A percentile compares a stretch with the other conserved stretches of the same genome.
phyloP scores from a whole-genome alignment of 169 alveolate species.

The Cryptosporidium parvum region DNA sequence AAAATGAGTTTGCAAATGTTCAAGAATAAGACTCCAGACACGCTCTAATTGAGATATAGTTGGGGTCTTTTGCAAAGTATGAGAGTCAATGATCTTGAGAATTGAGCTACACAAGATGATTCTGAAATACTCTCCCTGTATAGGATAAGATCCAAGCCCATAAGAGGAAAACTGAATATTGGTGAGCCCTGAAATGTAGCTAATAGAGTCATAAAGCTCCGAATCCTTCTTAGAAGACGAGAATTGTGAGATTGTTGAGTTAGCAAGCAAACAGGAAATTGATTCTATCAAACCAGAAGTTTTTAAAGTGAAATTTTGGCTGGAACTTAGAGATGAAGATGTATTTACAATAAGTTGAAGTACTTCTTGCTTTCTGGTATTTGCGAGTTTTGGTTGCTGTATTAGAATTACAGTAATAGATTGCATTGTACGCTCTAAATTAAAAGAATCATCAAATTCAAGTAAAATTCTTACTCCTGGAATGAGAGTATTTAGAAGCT shows the following conservation, averaged over 20 bases:
- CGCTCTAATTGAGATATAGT: not conserved
- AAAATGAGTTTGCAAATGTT: conserved; percentile 19
- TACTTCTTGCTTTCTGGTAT: conserved; percentile 7
- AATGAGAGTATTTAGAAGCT: not conserved
- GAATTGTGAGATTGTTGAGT: conserved; percentile 2
- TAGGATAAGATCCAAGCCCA: conserved; percentile 54
- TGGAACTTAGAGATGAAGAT: conserved; percentile 14
- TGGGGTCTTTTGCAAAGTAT: not conserved
- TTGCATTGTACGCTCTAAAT: conserved; percentile 45
- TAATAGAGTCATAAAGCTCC: not conserved
- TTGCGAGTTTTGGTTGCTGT: conserved; percentile 39
- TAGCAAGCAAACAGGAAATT: conserved; percentile 11
- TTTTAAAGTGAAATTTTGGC: conserved; percentile 3
- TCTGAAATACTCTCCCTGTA: conserved; percentile 58
- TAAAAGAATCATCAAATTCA: conserved; percentile 45
- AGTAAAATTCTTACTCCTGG: conserved; percentile 11
- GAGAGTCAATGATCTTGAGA: not conserved
- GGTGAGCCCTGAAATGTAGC: conserved; percentile 3
- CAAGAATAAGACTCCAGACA: conserved; percentile 21
- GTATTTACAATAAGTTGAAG: conserved; percentile 38
- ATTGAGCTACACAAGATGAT: conserved; percentile 30
- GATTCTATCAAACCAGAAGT: conserved; percentile 31
- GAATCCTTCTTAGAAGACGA: not conserved
- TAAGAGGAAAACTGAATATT: conserved; percentile 40
- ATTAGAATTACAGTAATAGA: conserved; percentile 3